These are phyloP conservation scores for Strigomonas culicis DNA, from an alignment of 208 protist genomes.

Conservation along the genomic window DNA sequence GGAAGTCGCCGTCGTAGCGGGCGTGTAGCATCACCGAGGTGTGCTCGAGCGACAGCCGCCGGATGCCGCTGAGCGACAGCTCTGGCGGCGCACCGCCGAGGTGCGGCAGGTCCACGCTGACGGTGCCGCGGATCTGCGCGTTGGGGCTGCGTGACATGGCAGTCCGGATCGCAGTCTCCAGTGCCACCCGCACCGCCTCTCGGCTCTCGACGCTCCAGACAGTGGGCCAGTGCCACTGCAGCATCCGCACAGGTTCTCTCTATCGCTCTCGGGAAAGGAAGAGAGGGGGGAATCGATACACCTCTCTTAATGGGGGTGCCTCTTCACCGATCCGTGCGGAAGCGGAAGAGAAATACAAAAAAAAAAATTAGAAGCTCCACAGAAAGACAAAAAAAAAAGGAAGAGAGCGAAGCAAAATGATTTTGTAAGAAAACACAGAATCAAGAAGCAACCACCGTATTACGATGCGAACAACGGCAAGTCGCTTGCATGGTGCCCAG, in stretches of 20 bases:
- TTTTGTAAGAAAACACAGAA: no score
- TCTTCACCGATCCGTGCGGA: not conserved
- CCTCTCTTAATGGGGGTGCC: no score
- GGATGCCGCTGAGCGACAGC: slow-evolving; percentile 67
- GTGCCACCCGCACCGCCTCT: slow-evolving; percentile 59
- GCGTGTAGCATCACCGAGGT: slow-evolving; percentile 81
- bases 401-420: slow-evolving; percentile 3
- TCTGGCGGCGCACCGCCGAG: slow-evolving; percentile 72
- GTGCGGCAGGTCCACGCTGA: slow-evolving; percentile 67
- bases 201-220: slow-evolving; percentile 57
- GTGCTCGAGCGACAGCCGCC: slow-evolving; percentile 66
- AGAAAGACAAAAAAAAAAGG: slow-evolving; percentile 10
- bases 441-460: no score
- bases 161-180: slow-evolving; percentile 67
- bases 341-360: slow-evolving; percentile 11
- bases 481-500: no score
- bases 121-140: slow-evolving; percentile 67
- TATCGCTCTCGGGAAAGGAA: no score
- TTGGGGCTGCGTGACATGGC: slow-evolving; percentile 67
- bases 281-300: no score
- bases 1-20: slow-evolving; percentile 78
- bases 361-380: slow-evolving; percentile 13
- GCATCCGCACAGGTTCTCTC: slow-evolving; percentile 38
- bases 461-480: no score
- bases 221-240: slow-evolving; percentile 84